Conservation (phyloP, 495 filamentous ascomycete genomes). For the Aspergillus sclerotiicarbonarius region DNA sequence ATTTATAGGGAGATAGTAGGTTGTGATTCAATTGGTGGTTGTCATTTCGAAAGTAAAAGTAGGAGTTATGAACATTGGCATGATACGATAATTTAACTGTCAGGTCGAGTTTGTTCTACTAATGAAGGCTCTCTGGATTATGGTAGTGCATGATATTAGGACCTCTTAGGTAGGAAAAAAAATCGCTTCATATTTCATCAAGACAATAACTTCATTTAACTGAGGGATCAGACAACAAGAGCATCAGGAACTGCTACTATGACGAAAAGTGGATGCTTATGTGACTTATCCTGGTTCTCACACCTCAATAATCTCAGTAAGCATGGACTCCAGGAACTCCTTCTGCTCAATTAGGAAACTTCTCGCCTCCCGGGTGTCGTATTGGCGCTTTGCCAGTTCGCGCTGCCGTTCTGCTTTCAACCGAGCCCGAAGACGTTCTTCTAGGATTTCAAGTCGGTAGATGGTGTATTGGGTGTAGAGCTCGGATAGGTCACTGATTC, state of each 20-base stretch:
- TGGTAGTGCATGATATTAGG: too few relatives aligned
- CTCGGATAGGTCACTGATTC: slow-evolving; percentile 60
- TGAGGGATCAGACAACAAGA: too few relatives aligned
- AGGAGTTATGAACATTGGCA: too few relatives aligned
- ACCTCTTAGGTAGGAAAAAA: too few relatives aligned
- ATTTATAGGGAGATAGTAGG: too few relatives aligned
- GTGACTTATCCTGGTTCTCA: neutral
- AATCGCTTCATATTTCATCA: too few relatives aligned
- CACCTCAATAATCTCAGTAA: slow-evolving; percentile 2
- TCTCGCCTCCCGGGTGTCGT: neutral
- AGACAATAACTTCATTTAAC: too few relatives aligned
- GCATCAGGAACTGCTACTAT: neutral
- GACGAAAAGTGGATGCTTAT: neutral
- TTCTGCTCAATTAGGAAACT: slow-evolving; percentile 4
- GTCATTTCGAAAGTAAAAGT: too few relatives aligned
- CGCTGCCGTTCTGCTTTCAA: slow-evolving; percentile 26
- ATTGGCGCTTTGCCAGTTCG: slow-evolving; percentile 26
- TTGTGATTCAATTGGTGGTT: too few relatives aligned
- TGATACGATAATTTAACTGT: too few relatives aligned
- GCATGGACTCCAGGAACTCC: slow-evolving; percentile 6
- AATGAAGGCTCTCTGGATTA: too few relatives aligned
- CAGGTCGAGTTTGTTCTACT: too few relatives aligned
- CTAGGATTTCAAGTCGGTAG: slow-evolving; percentile 68
- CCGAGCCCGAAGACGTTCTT: slow-evolving; percentile 47
- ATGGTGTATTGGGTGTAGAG: slow-evolving; percentile 66